phyloP scores from a whole-genome alignment of 2,329 filamentous ascomycete genomes.

The Clonostachys rhizophaga region DNA sequence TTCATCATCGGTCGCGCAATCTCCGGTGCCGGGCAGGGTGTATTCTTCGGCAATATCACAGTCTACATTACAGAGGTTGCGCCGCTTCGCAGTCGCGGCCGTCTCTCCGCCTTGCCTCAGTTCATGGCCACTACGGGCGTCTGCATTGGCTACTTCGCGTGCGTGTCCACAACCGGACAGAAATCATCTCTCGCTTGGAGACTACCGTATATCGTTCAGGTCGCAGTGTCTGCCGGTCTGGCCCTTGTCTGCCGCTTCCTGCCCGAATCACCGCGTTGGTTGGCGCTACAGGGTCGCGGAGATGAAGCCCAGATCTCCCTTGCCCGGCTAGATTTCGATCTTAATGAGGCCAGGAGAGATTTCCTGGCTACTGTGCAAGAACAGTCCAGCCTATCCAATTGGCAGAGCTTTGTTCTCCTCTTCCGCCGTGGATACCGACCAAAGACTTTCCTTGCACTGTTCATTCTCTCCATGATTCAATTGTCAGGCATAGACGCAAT shows the following conservation, averaged over 20 bases:
- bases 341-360: slow-evolving; percentile 40
- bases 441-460: slow-evolving; percentile 46
- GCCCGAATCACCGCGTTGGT: slow-evolving; percentile 54
- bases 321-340: slow-evolving; percentile 33
- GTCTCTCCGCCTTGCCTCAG: slow-evolving; percentile 46
- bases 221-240: slow-evolving; percentile 29
- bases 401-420: slow-evolving; percentile 22
- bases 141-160: slow-evolving; percentile 53
- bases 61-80: slow-evolving; percentile 61
- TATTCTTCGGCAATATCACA: slow-evolving; percentile 50
- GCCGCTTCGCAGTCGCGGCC: slow-evolving; percentile 41
- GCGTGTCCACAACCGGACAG: slow-evolving; percentile 47
- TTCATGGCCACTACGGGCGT: slow-evolving; percentile 45
- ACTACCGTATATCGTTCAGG: slow-evolving; percentile 46
- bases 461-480: slow-evolving; percentile 55
- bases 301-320: slow-evolving; percentile 37
- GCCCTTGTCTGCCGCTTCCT: slow-evolving; percentile 32
- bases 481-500: slow-evolving; percentile 59
- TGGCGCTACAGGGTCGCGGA: slow-evolving; percentile 39
- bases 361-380: slow-evolving; percentile 24
- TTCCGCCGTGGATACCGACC: slow-evolving; percentile 34
- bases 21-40: slow-evolving; percentile 53
- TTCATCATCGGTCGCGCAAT: slow-evolving; percentile 51
- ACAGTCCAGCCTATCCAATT: slow-evolving; percentile 19
- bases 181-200: slow-evolving; percentile 47